Conservation (phyloP, 306 rosid species). For the Inga oerstediana region DNA sequence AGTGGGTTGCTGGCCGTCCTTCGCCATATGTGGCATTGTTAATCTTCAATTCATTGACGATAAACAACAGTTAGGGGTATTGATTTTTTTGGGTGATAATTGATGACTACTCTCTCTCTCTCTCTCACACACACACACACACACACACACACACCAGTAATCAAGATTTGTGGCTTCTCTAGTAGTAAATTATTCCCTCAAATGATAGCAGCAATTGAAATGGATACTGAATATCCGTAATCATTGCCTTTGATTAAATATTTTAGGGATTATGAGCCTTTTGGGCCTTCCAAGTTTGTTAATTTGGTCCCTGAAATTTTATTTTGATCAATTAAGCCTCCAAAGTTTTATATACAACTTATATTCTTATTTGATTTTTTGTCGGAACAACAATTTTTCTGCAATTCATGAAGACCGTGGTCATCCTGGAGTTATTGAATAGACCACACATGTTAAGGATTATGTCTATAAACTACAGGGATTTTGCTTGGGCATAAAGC, state of each 20-base stretch:
- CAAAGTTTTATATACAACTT: too few species aligned
- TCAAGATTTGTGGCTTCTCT: not conserved
- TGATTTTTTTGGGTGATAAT: not conserved
- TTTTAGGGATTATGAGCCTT: too few species aligned
- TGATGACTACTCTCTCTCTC: too few species aligned
- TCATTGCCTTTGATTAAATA: not conserved
- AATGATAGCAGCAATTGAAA: not conserved
- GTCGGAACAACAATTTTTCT: too few species aligned
- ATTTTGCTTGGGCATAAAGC: too few species aligned
- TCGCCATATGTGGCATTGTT: not conserved
- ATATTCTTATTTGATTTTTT: too few species aligned
- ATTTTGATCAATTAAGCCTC: too few species aligned
- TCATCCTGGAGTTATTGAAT: too few species aligned
- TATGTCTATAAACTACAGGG: too few species aligned
- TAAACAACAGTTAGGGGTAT: not conserved
- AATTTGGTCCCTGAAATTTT: too few species aligned
- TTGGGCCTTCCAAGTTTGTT: not conserved
- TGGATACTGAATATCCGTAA: not conserved
- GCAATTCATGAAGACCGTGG: too few species aligned
- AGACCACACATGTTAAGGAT: too few species aligned
- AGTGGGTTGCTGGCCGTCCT: not conserved
- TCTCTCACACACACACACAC: not conserved
- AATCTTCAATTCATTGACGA: conserved; percentile 1
- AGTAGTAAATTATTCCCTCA: not conserved
- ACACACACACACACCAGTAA: not conserved